Conservation (phyloP, 495 filamentous ascomycete species). For the Rostrohypoxylon terebratum region DNA sequence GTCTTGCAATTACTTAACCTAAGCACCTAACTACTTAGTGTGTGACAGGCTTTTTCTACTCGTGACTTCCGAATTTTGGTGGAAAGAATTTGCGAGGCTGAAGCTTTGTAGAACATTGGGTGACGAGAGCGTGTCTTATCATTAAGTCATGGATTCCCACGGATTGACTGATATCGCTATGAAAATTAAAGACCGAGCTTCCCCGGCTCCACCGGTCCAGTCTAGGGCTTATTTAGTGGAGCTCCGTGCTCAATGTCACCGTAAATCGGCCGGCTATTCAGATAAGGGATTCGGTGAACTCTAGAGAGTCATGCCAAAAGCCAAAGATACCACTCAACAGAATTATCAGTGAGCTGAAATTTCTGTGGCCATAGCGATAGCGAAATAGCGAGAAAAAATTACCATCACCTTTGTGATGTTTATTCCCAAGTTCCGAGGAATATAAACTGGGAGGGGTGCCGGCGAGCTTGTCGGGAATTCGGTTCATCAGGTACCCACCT, state of each 20-base stretch:
- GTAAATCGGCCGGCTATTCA: conserved; percentile 30
- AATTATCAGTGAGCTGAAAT: conserved; percentile 1
- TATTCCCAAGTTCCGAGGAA: neutral
- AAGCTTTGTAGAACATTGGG: neutral
- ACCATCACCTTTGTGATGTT: neutral
- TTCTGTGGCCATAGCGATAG: neutral
- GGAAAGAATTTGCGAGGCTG: neutral
- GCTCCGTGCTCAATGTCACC: conserved; percentile 3
- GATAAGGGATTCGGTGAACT: conserved; percentile 4
- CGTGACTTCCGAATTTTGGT: neutral
- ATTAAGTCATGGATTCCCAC: too few relatives aligned
- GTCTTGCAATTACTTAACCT: too few relatives aligned
- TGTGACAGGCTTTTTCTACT: too few relatives aligned
- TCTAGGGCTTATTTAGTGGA: conserved; percentile 36
- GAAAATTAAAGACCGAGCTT: conserved; percentile 5
- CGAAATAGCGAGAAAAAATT: neutral
- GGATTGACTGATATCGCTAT: neutral
- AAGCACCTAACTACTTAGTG: too few relatives aligned
- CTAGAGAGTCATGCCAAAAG: neutral
- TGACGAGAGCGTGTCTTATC: too few relatives aligned
- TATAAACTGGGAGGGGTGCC: conserved; percentile 20
- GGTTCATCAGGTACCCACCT: neutral
- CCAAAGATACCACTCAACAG: neutral
- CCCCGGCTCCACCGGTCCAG: conserved; percentile 14
- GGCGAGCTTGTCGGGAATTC: neutral